These are phyloP conservation scores for Curvularia sp. DNA, from an alignment of 2,329 filamentous ascomycete species.

Conservation along the genomic window DNA sequence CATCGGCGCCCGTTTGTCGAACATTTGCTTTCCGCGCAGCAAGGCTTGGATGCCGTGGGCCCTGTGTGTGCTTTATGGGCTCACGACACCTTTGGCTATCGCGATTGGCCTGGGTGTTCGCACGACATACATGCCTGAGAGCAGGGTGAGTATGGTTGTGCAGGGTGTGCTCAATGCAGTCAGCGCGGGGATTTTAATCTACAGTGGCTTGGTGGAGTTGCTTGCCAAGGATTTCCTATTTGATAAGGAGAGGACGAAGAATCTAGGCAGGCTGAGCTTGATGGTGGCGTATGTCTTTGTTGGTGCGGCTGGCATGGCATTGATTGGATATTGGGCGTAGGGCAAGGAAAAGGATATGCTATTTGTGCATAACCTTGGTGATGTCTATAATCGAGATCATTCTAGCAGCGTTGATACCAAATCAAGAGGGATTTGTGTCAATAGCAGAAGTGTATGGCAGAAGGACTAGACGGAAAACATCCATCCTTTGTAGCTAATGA, in stretches of 20 bases:
- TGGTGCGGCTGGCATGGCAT: slow-evolving; percentile 7
- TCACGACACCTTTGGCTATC: slow-evolving; percentile 9
- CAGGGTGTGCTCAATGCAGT: slow-evolving; percentile 11
- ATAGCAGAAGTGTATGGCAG: neutral
- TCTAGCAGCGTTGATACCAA: neutral
- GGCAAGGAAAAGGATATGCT: too few relatives aligned
- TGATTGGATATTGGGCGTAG: slow-evolving; percentile 13
- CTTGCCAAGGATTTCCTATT: slow-evolving; percentile 14
- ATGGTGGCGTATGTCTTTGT: slow-evolving; percentile 10
- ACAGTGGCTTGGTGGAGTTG: slow-evolving; percentile 11
- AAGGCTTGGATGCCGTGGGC: slow-evolving; percentile 12
- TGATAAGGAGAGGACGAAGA: slow-evolving; percentile 9
- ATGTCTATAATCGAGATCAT: too few relatives aligned
- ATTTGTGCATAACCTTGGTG: neutral
- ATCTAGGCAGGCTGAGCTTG: neutral
- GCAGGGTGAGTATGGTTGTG: slow-evolving; percentile 1
- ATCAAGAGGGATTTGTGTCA: neutral
- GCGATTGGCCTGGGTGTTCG: slow-evolving; percentile 5
- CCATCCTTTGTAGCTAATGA: neutral
- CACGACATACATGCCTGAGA: slow-evolving; percentile 10
- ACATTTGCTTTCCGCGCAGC: neutral
- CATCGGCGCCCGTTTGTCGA: slow-evolving; percentile 9
- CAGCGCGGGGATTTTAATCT: slow-evolving; percentile 12
- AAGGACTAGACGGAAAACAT: too few relatives aligned
- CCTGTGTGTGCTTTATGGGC: slow-evolving; percentile 6